Conservation (phyloP, 208 protist species). For the Leptomonas seymouri region DNA sequence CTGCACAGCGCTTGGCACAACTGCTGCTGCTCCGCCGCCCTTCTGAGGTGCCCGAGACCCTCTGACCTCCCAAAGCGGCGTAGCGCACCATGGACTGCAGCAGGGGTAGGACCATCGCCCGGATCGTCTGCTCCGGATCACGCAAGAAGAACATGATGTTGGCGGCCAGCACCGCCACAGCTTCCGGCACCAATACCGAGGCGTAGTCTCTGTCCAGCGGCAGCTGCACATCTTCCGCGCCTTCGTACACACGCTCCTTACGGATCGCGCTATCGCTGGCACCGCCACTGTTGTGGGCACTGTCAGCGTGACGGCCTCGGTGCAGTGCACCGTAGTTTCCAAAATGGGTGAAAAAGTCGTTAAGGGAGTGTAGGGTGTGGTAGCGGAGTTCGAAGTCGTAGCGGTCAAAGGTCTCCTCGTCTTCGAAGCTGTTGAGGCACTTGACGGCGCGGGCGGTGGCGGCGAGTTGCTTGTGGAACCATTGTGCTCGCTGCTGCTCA, state of each 20-base stretch:
- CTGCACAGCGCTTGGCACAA: conserved; percentile 10
- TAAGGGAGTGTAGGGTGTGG: conserved; percentile 81
- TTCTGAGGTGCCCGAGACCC: background rate
- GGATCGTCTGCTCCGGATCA: conserved; percentile 81
- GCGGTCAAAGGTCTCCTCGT: conserved; percentile 47
- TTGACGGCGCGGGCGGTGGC: conserved; percentile 63
- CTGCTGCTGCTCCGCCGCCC: conserved; percentile 8
- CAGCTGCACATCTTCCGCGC: conserved; percentile 63
- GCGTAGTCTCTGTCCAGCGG: conserved; percentile 47
- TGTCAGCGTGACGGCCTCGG: background rate
- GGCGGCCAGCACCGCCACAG: conserved; percentile 53
- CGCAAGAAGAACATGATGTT: conserved; percentile 88
- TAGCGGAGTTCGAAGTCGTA: conserved; percentile 92
- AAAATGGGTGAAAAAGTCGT: conserved; percentile 78
- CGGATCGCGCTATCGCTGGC: conserved; percentile 32
- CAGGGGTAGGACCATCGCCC: conserved; percentile 61
- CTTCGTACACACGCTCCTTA: conserved; percentile 68
- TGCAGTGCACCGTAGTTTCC: conserved; percentile 58
- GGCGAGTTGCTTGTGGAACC: conserved; percentile 46
- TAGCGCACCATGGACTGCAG: conserved; percentile 85
- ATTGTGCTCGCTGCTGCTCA: background rate
- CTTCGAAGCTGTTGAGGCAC: conserved; percentile 82
- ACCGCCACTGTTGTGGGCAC: background rate
- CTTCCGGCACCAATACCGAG: conserved; percentile 66
- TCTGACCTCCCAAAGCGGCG: conserved; percentile 35